A percentile compares a stretch with the other conserved stretches of the same genome.
These are phyloP conservation scores for Cyclocybe cylindracea DNA, from an alignment of 768 basidiomycete species.

Conservation along the genomic window DNA sequence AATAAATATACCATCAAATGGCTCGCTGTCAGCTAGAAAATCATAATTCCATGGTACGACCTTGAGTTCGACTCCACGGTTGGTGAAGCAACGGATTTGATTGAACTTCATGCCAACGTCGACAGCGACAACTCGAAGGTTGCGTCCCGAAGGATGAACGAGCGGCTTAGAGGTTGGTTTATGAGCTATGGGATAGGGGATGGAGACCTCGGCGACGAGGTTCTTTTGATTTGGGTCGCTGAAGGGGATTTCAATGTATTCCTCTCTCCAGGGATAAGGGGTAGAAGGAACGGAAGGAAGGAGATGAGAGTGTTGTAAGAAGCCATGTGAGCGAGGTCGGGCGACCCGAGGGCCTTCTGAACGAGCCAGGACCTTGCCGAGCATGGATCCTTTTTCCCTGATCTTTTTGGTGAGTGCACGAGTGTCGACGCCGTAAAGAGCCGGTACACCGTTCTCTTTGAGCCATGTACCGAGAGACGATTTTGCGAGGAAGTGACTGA, in stretches of 20 bases:
- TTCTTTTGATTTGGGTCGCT: conserved; percentile 87
- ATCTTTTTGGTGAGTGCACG: conserved; percentile 96
- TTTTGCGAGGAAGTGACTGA: conserved; percentile 90
- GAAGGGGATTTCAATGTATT: conserved; percentile 83
- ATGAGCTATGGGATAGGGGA: conserved; percentile 66
- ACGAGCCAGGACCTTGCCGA: conserved; percentile 79
- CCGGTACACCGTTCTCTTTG: conserved; percentile 92
- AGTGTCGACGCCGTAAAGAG: conserved; percentile 95
- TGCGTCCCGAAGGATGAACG: conserved; percentile 77
- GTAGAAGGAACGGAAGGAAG: conserved; percentile 55
- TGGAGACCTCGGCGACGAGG: conserved; percentile 89
- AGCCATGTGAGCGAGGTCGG: conserved; percentile 31
- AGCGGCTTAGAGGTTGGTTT: conserved; percentile 54
- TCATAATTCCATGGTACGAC: conserved; percentile 98
- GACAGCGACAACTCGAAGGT: conserved; percentile 82
- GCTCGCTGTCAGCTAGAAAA: conserved; percentile 74
- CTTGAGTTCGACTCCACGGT: conserved; percentile 92
- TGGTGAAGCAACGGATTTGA: conserved; percentile 94
- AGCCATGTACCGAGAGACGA: conserved; percentile 92
- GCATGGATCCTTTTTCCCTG: conserved; percentile 91
- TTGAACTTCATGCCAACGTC: conserved; percentile 99
- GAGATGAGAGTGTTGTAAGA: conserved; percentile 19
- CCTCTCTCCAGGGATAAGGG: conserved; percentile 72
- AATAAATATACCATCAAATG: conserved; percentile 93
- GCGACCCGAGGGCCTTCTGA: conserved; percentile 46